Base-by-base conservation (phyloP, 2,329 filamentous ascomycete genomes). In the Monilinia aucupariae region DNA sequence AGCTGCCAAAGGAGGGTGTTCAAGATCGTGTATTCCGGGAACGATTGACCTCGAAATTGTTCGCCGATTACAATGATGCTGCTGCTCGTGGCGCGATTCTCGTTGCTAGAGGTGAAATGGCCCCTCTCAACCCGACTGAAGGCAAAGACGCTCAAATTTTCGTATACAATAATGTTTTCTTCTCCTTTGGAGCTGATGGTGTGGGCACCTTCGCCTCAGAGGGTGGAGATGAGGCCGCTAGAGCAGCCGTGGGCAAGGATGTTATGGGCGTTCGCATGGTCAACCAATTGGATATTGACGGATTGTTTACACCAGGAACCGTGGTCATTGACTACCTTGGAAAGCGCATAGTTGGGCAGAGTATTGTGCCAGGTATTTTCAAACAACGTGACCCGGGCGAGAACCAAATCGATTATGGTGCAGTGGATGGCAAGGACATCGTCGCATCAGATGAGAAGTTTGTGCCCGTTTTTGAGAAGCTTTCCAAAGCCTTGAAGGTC, bases 81-180 rank as follows among this genome's bases (percentile, higher is more conserved):
- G 94, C 96, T 62, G 90, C 92, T 48, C 87, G 91, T 66, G 94
- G 94, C 66, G 93, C 94, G 39, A 90, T 97, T 52, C 81, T 97
- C 69, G 93, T 99, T 61, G 93, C 92, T 30, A 85, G 91, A 63
- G 94, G 94, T 61, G 94, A 99, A 75, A 89, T 99, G 67, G 87
- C 92, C 25, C 91, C 94, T 8, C 79, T 99, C 61, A 99, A 99
- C 78, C 96, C 94, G 8, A 97, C 93, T 0, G 94, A 99, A 78
- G 87, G 83, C 67, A 85, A 83, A 69, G 93, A 99, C 75, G 94
- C 94, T 4, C 94, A 99, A 75, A 99, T 99, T 68, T 99, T 96
- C 72, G 93, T 99, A 30, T 97, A 97, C 81, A 97, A 97, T 81
- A 99, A 99, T 77, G 92, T 99, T 69, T 99, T 99, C 80, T 99